Percentiles rank a stretch among this genome's conserved stretches.
Evolutionary conservation across 2,329 filamentous ascomycete genomes (phyloP).

Genomic region (Ilyonectria sp.): DNA sequence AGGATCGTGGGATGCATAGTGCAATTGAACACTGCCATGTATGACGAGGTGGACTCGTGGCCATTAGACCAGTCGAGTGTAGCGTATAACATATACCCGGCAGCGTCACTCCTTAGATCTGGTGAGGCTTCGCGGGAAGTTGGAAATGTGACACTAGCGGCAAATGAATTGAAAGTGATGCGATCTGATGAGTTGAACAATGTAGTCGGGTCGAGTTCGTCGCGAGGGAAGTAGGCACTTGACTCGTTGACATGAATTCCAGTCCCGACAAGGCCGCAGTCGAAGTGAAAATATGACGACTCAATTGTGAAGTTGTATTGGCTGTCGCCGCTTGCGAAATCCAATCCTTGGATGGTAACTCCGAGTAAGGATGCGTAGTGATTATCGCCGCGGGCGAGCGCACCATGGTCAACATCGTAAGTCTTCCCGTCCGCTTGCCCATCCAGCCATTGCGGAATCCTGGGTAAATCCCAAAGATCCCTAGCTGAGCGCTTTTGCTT

Average conservation of each 20-base stretch:
- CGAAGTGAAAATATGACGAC: slow-evolving; percentile 9
- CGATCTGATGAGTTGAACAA: background rate
- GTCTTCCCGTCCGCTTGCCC: background rate
- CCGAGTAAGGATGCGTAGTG: slow-evolving; percentile 21
- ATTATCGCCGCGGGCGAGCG: background rate
- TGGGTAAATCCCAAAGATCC: slow-evolving; percentile 31
- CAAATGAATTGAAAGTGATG: background rate
- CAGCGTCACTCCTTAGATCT: no score
- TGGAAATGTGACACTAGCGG: no score
- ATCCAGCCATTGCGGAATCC: slow-evolving; percentile 21
- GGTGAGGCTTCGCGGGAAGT: no score
- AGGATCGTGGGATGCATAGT: background rate
- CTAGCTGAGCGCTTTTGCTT: background rate
- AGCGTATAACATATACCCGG: no score
- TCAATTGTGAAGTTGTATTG: slow-evolving; percentile 19
- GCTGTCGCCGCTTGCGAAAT: background rate
- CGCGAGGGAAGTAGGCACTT: background rate
- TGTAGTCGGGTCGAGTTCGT: background rate
- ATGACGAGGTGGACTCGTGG: no score
- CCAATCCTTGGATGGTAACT: slow-evolving; percentile 6
- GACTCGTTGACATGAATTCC: background rate
- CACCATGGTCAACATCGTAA: background rate
- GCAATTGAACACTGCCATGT: no score
- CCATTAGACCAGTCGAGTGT: no score
- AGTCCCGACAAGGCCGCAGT: background rate